Percentiles rank a stretch among this genome's conserved stretches.
Conservation (phyloP, 2,329 filamentous ascomycete species). For the Hortaea werneckii region DNA sequence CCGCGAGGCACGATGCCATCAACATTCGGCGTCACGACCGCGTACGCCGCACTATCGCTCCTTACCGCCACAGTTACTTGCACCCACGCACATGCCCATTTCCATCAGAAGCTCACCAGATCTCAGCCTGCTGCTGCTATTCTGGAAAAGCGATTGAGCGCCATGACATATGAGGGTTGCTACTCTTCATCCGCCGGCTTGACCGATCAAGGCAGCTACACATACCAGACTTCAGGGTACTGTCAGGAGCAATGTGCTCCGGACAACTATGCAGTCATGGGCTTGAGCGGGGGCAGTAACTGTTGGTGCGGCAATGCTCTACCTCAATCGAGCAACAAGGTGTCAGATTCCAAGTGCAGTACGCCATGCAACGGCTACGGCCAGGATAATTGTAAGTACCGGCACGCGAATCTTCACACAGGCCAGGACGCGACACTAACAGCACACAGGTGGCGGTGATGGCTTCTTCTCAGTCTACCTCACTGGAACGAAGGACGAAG, state of each 20-base stretch:
- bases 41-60: constrained; percentile 6
- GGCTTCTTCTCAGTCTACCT: constrained; percentile 42
- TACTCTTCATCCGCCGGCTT: constrained; percentile 40
- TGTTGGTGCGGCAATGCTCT: constrained; percentile 67
- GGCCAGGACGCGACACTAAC: constrained; percentile 1
- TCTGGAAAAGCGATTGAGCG: neutral
- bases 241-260: constrained; percentile 44
- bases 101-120: neutral
- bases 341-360: constrained; percentile 52
- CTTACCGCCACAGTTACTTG: neutral
- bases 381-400: constrained; percentile 48
- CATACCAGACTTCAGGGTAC: constrained; percentile 45
- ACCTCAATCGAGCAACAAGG: constrained; percentile 47
- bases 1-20: constrained; percentile 12
- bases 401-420: no score
- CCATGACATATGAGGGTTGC: constrained; percentile 37
- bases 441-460: constrained; percentile 45
- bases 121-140: neutral
- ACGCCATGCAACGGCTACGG: constrained; percentile 55
- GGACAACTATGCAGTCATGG: constrained; percentile 48
- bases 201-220: constrained; percentile 37
- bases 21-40: constrained; percentile 10
- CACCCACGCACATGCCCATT: constrained; percentile 4
- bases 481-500: constrained; percentile 32
- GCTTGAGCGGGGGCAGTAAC: constrained; percentile 47